Base-by-base conservation (phyloP, 176 grass and related monocot species). In the Alopecurus myosuroides region DNA sequence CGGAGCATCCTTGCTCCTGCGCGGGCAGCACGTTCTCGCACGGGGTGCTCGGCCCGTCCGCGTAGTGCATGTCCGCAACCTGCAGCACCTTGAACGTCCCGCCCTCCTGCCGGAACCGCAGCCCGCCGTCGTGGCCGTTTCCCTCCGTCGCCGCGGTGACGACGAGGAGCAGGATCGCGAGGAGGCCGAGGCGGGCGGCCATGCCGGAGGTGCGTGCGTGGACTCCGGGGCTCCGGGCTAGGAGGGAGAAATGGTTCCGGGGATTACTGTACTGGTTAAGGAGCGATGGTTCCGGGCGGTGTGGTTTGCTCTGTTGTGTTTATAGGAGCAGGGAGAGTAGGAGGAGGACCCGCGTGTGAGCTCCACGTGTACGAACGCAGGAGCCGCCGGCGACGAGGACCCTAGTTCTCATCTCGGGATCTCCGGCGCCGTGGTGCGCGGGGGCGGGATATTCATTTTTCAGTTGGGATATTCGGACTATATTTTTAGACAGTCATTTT, bases 51-150 rank as follows among this genome's bases (percentile, higher is more conserved):
- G 77, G 70, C 39, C 93, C 96, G 80, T 98, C 49, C 13, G 83
- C 93, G 87, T 94, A 98, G 93, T 98, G 96, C 96, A 98, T 98
- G 86, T 95, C 96, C 33, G 96, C 96, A 60, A 98, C 93, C 85
- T 98, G 93, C 57, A 95, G 83, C 68, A 98, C 90, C 84, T 98
- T 98, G 93, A 98, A 95, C 80, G 90, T 88, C 13, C 96, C 93
- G 6, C 65, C 82, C 40, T 67, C 73, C 12, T 68, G 76, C 80
- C 82, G 77, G 85, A 95, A 95, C 81, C 88, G 91, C 63, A 98
- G 88, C 70, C 70, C 35, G 2, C 6, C 25, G 34, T 53, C 86
- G 40, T 70, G 44, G 68, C 41, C 66, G 77, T 77, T 84, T 4
- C 44, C 11, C 40, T 15, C 72, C 6, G 19, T 66, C 39, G 45